Evolutionary conservation across 306 rosid species (phyloP).

Genomic region (Cucurbita maxima): DNA sequence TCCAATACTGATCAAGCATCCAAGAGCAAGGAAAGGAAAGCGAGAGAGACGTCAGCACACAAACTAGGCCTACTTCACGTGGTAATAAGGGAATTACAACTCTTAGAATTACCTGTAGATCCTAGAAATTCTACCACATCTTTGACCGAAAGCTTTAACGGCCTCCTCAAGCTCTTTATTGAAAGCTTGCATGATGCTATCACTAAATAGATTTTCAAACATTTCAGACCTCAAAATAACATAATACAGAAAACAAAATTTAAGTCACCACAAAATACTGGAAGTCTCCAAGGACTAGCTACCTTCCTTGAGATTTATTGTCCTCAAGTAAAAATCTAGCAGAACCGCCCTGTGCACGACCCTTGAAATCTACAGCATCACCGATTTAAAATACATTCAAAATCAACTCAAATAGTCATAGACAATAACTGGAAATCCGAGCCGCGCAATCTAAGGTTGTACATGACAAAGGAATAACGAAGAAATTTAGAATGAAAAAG

Average conservation of each 20-base stretch:
- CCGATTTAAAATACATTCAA: not conserved
- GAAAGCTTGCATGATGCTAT: constrained; percentile 41
- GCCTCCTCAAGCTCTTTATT: constrained; percentile 65
- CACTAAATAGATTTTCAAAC: constrained; percentile 10
- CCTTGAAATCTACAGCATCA: constrained; percentile 18
- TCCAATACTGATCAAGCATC: constrained; percentile 69
- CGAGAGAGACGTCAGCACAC: constrained; percentile 2
- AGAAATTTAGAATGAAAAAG: not conserved
- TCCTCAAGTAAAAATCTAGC: constrained; percentile 46
- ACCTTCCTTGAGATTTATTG: constrained; percentile 23
- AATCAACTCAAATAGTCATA: not conserved
- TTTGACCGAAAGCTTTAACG: constrained; percentile 39
- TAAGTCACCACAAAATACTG: not conserved
- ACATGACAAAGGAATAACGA: not conserved
- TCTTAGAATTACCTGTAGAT: constrained; percentile 70
- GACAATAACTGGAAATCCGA: not conserved
- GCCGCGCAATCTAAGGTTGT: not conserved
- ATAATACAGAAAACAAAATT: not conserved
- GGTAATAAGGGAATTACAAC: not conserved
- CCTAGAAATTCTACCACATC: constrained; percentile 73
- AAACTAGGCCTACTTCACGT: not conserved
- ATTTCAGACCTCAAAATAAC: not conserved
- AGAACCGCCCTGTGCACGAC: constrained; percentile 14
- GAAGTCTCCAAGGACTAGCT: constrained; percentile 6
- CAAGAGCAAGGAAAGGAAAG: constrained; percentile 40